Percentiles rank a stretch among this genome's conserved stretches.
Conservation (phyloP, 495 filamentous ascomycete genomes). For the Penicillium egyptiacum region DNA sequence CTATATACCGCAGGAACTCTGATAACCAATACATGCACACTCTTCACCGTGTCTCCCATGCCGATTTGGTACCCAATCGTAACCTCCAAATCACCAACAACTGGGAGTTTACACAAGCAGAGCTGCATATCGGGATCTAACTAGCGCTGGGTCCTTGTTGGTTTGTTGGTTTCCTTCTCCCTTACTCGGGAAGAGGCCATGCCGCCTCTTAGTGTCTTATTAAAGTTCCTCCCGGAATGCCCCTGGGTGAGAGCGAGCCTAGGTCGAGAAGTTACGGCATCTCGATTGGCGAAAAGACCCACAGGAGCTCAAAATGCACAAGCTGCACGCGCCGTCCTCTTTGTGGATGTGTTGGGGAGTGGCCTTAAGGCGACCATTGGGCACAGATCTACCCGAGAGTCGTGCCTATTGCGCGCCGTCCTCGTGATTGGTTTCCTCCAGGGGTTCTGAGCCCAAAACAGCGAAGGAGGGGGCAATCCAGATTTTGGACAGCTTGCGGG, state of each 20-base stretch:
- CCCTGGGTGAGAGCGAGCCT: neutral
- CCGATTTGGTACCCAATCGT: neutral
- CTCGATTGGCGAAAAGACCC: neutral
- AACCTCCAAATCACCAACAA: neutral
- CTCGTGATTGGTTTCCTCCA: constrained; percentile 13
- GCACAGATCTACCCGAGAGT: constrained; percentile 19
- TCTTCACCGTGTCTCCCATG: neutral
- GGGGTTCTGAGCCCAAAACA: constrained; percentile 2
- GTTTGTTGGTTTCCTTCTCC: neutral
- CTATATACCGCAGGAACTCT: neutral
- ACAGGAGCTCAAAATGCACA: neutral
- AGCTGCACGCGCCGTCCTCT: neutral
- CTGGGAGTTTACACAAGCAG: neutral
- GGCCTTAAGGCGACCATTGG: neutral
- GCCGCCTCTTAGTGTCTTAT: constrained; percentile 9
- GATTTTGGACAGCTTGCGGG: neutral
- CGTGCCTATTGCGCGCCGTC: neutral
- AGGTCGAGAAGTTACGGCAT: neutral
- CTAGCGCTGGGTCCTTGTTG: neutral
- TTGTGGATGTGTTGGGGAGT: neutral
- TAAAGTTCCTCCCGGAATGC: constrained; percentile 19
- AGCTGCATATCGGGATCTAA: neutral
- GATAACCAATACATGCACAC: neutral
- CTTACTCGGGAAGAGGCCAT: neutral
- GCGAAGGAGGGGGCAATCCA: neutral